Percentiles rank a stretch among this genome's conserved stretches.
phyloP scores from a whole-genome alignment of 2,329 filamentous ascomycete species.

The Trichoderma semiorbis region DNA sequence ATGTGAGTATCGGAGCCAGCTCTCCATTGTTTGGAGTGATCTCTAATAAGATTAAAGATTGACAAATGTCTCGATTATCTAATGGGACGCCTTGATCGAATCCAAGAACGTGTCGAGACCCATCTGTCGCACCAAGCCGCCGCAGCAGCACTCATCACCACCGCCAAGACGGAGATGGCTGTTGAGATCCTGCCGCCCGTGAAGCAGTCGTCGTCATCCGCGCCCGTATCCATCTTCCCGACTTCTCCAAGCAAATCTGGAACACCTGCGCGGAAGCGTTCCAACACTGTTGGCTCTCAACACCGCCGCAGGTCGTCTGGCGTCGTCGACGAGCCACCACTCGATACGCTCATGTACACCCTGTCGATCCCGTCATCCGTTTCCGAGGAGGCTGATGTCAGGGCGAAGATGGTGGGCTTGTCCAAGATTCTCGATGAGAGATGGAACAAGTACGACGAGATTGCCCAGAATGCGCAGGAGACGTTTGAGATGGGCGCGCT shows the following conservation, averaged over 20 bases:
- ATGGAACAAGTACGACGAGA: slow-evolving; percentile 40
- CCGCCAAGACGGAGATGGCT: slow-evolving; percentile 44
- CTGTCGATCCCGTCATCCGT: slow-evolving; percentile 44
- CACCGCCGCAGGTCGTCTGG: slow-evolving; percentile 38
- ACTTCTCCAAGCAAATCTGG: slow-evolving; percentile 36
- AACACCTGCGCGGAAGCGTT: slow-evolving; percentile 35
- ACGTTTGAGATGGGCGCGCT: slow-evolving; percentile 45
- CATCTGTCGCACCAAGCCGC: slow-evolving; percentile 46
- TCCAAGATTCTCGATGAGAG: slow-evolving; percentile 39
- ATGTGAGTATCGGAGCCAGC: slow-evolving; percentile 40
- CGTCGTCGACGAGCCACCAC: slow-evolving; percentile 35
- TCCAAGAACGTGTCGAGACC: slow-evolving; percentile 42
- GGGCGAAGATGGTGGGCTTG: slow-evolving; percentile 31
- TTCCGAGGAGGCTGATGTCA: slow-evolving; percentile 27
- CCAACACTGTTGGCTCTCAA: slow-evolving; percentile 26
- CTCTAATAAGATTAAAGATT: slow-evolving; percentile 36
- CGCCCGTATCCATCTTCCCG: slow-evolving; percentile 24
- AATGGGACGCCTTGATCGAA: slow-evolving; percentile 42
- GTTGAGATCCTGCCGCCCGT: slow-evolving; percentile 18
- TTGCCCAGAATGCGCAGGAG: slow-evolving; percentile 45
- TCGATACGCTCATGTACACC: slow-evolving; percentile 47
- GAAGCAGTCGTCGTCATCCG: neutral
- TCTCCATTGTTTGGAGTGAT: too few species aligned
- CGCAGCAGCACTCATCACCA: slow-evolving; percentile 37
- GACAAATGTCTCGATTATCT: slow-evolving; percentile 51